Base-by-base conservation (phyloP, 2,329 filamentous ascomycete species). In the Beauveria brongniartii region DNA sequence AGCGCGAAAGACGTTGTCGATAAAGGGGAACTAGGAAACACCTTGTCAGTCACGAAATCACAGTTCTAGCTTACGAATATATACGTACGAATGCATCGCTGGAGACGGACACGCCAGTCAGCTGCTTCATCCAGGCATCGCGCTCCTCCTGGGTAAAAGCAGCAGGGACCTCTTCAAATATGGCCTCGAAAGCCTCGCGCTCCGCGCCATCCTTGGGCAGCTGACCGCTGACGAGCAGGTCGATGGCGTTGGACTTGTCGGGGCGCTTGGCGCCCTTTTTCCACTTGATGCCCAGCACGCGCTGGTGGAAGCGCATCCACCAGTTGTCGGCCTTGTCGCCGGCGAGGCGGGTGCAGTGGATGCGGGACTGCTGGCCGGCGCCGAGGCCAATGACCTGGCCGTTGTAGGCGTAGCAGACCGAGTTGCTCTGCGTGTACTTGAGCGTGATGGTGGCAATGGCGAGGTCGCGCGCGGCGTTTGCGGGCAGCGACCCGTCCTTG, bases 361-460 rank as follows among this genome's bases (percentile, higher is more conserved):
- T 99, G 68, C 94, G 89, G 64, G 91, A 96, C 79, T 99, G 94
- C 77, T 99, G 94, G 63, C 94, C 94, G 60, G 94, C 94, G 66
- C 94, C 94, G 61, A 99, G 86, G 66, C 94, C 94, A 68, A 99
- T 83, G 69, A 97, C 84, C 77, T 97, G 94, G 53, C 94, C 94
- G 70, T 96, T 92, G 65, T 91, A 82, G 60, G 94, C 92, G 73
- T 97, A 99, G 84, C 93, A 97, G 65, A 99, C 94, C 28, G 92
- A 97, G 84, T 99, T 99, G 72, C 92, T 96, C 78, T 99, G 92
- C 1, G 94, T 99, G 81, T 96, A 99, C 80, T 99, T 99, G 69
- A 97, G 83, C 40, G 94, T 92, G 71, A 99, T 97, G 61, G 94
- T 99, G 59, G 94, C 94, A 52, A 99, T 89, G 30, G 93, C 92